These are phyloP conservation scores for Neurospora cerealis DNA, from an alignment of 495 filamentous ascomycete genomes.

Conservation along the genomic window DNA sequence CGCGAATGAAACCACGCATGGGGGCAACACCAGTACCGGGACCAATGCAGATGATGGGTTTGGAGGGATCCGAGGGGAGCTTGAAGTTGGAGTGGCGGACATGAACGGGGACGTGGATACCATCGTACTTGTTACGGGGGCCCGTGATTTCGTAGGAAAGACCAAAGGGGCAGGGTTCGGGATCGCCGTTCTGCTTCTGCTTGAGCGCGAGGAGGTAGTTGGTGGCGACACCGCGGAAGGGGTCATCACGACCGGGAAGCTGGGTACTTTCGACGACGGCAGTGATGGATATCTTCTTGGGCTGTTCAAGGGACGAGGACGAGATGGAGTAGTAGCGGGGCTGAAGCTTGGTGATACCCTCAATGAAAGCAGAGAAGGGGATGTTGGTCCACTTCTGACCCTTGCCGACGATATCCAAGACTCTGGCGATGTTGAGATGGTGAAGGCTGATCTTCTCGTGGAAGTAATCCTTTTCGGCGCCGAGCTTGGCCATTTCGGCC, in stretches of 20 bases:
- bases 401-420: constrained; percentile 62
- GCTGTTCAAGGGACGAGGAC: constrained; percentile 88
- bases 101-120: constrained; percentile 91
- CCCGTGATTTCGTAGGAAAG: constrained; percentile 82
- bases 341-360: constrained; percentile 88
- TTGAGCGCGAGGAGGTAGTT: constrained; percentile 96
- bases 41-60: constrained; percentile 91
- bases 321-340: constrained; percentile 99
- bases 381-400: constrained; percentile 68
- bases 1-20: constrained; percentile 91
- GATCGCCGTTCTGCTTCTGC: constrained; percentile 90
- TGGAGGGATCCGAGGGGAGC: constrained; percentile 86
- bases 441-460: constrained; percentile 72
- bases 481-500: constrained; percentile 77
- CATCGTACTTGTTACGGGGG: constrained; percentile 93
- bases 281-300: constrained; percentile 87
- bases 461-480: constrained; percentile 94
- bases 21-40: constrained; percentile 96
- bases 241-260: constrained; percentile 65
- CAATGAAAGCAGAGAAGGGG: constrained; percentile 91
- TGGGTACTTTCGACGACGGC: constrained; percentile 82
- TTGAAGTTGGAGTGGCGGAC: constrained; percentile 99
- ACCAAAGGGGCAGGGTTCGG: constrained; percentile 75
- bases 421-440: constrained; percentile 84
- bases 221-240: constrained; percentile 90